A percentile compares a stretch with the other conserved stretches of the same genome.
phyloP scores from a whole-genome alignment of 805 yeast species.

The Myxozyma neotropica region DNA sequence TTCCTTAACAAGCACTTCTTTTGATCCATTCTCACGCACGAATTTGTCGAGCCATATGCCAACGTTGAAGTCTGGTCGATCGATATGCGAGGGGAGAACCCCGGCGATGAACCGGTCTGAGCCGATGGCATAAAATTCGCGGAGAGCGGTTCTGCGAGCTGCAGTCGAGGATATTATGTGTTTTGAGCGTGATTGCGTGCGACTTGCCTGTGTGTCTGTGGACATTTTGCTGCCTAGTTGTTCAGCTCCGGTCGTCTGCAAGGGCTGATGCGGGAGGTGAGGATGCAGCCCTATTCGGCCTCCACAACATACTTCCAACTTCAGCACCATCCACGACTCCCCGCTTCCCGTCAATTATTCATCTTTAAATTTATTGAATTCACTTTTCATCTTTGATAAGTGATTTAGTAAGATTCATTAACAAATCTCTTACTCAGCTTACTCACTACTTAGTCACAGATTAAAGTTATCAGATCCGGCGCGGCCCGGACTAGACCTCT shows the following conservation, averaged over 20 bases:
- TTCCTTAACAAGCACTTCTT: constrained; percentile 26
- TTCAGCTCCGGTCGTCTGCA: not conserved
- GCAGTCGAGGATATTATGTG: constrained; percentile 21
- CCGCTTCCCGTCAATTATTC: no score
- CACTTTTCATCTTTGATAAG: no score
- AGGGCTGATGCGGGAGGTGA: not conserved
- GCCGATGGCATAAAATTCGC: constrained; percentile 35
- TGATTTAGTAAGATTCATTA: no score
- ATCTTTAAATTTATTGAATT: no score
- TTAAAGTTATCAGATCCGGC: constrained; percentile 10
- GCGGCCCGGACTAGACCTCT: not conserved
- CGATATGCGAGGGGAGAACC: constrained; percentile 29
- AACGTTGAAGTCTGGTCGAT: constrained; percentile 28
- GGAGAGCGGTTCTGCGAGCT: constrained; percentile 35
- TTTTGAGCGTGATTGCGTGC: not conserved
- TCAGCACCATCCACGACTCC: no score
- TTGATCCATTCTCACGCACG: constrained; percentile 16
- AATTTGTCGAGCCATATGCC: constrained; percentile 28
- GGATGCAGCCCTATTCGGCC: not conserved
- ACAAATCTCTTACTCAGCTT: not conserved
- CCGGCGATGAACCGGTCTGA: constrained; percentile 28
- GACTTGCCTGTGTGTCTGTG: not conserved
- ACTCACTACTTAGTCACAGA: not conserved
- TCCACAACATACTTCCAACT: no score
- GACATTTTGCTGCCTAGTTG: no score